phyloP scores from a whole-genome alignment of 2,329 filamentous ascomycete species.

The Mycogone perniciosa region DNA sequence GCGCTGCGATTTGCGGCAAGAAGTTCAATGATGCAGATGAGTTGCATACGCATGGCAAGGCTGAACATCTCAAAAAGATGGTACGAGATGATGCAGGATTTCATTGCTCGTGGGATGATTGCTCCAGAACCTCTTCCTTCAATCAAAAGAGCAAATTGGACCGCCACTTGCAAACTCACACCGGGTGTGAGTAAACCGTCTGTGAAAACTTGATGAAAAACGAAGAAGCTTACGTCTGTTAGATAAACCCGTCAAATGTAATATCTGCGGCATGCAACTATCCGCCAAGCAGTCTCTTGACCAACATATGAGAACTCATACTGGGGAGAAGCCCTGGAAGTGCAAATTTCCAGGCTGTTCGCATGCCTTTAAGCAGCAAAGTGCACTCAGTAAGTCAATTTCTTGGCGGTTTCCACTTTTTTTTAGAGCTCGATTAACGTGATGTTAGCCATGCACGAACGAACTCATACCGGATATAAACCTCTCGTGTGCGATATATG shows the following conservation, averaged over 20 bases:
- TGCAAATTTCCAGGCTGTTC: slow-evolving; percentile 46
- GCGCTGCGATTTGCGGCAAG: slow-evolving; percentile 23
- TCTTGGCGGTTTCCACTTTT: neutral
- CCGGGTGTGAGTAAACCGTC: slow-evolving; percentile 45
- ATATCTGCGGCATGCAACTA: slow-evolving; percentile 50
- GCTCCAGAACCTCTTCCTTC: slow-evolving; percentile 48
- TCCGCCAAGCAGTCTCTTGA: slow-evolving; percentile 62
- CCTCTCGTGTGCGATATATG: slow-evolving; percentile 54
- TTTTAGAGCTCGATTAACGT: slow-evolving; percentile 12
- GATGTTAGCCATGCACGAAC: slow-evolving; percentile 55
- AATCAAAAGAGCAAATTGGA: slow-evolving; percentile 57
- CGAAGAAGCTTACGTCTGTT: slow-evolving; percentile 1
- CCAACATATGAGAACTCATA: slow-evolving; percentile 62
- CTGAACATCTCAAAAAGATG: slow-evolving; percentile 41
- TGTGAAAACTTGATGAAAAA: neutral
- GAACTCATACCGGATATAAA: slow-evolving; percentile 60
- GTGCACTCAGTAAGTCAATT: slow-evolving; percentile 51
- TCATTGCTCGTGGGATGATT: slow-evolving; percentile 51
- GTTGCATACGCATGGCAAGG: slow-evolving; percentile 50
- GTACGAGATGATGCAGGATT: slow-evolving; percentile 41
- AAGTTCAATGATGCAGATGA: slow-evolving; percentile 39
- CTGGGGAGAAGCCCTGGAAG: slow-evolving; percentile 56
- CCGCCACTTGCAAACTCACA: slow-evolving; percentile 59
- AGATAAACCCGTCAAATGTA: slow-evolving; percentile 56
- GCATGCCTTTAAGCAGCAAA: slow-evolving; percentile 60